A percentile compares a stretch with the other conserved stretches of the same genome.
These are phyloP conservation scores for Clarkia xantiana DNA, from an alignment of 345 rosid genomes.

Conservation along the genomic window DNA sequence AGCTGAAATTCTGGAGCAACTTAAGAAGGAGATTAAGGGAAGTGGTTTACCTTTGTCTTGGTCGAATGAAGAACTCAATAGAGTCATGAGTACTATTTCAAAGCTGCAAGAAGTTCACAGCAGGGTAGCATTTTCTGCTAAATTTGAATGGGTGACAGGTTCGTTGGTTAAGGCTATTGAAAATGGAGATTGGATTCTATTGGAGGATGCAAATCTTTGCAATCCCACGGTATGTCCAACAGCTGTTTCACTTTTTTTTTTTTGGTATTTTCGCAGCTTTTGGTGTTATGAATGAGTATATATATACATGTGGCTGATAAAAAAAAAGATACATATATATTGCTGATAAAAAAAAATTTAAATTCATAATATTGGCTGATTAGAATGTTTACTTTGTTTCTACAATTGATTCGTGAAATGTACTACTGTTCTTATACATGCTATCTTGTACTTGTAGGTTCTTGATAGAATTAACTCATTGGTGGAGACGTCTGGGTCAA, in stretches of 20 bases:
- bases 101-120: constrained; percentile 37
- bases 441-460: constrained; percentile 32
- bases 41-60: constrained; percentile 28
- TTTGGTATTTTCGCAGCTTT: too few species aligned
- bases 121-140: constrained; percentile 37
- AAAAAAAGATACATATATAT: too few species aligned
- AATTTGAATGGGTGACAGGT: constrained; percentile 93
- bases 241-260: constrained; percentile 6
- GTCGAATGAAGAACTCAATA: constrained; percentile 38
- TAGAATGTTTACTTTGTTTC: too few species aligned
- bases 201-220: constrained; percentile 92
- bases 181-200: constrained; percentile 88
- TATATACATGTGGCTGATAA: too few species aligned
- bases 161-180: constrained; percentile 72
- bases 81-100: constrained; percentile 29
- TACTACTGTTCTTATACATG: background rate
- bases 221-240: constrained; percentile 67
- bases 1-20: constrained; percentile 31
- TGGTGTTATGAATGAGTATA: too few species aligned
- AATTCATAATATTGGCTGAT: too few species aligned
- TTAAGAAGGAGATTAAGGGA: constrained; percentile 29
- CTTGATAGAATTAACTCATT: constrained; percentile 96
- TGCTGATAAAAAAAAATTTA: too few species aligned
- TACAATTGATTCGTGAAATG: background rate
- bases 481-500: constrained; percentile 79